Evolutionary conservation across 805 yeast species (phyloP), one percentile per base, ranked within the genome.

Genomic region (Spathaspora arborariae): DNA sequence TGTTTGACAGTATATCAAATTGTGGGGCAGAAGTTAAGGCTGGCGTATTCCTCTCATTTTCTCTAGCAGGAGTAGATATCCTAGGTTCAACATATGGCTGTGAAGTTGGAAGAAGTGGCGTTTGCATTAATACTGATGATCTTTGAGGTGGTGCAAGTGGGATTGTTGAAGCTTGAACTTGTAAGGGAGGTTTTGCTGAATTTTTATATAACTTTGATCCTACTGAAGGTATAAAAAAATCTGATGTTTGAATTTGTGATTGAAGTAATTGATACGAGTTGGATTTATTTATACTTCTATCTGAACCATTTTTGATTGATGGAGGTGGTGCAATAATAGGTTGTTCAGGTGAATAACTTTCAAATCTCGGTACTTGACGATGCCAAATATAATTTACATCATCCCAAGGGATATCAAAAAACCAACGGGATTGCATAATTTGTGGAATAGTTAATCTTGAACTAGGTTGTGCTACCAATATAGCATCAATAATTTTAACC

Each of bases 331-430:
- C 20, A 1, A 19, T 18, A 11, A 16, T 5, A 20, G 36, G 45
- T n/a, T 3, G 10, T 5, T 21, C 37, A 3, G 53, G 43, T 13
- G 47, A 53, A 48, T 56, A 61, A n/a, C 63, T 63, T 46, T 64
- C 68, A 41, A 64, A 58, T 44, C 64, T 51, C 2, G 68, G 68
- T 5, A 61, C 67, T 47, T 63, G 63, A 18, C 64, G 49, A 15
- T 60, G 58, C 77, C 77, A 72, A 20, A 72, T 67, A 47, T 54
- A 70, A 41, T 59, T 67, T 30, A 62, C 56, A 50, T 70, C 74
- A 41, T 67, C 60, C 77, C 77, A 72, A 5, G 62, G 66, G 4
- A 68, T 64, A 16, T 65, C 70, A 18, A 52, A 52, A 47, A 72
- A 71, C 76, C 76, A 72, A 10, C 51, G 55, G 38, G 60, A 51